These are phyloP conservation scores for Arthrobotrys conoides DNA, from an alignment of 2,329 filamentous ascomycete genomes.

Conservation along the genomic window DNA sequence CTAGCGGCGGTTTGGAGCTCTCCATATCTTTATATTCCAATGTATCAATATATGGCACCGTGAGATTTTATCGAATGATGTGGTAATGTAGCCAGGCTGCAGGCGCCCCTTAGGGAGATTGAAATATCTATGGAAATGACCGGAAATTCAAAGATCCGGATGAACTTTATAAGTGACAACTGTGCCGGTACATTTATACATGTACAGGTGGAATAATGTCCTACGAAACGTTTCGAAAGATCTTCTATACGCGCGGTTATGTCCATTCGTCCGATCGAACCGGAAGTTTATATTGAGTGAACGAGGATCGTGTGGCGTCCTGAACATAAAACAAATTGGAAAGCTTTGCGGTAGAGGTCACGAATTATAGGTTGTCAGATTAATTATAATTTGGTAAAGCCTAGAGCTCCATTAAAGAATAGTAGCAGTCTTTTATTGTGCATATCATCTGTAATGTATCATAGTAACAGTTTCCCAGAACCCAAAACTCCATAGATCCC, in stretches of 20 bases:
- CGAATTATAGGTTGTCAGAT: not conserved
- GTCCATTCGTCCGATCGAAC: not conserved
- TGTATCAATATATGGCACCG: too few relatives aligned
- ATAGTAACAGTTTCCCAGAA: not conserved
- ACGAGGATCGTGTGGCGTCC: not conserved
- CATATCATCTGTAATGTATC: slow-evolving; percentile 1
- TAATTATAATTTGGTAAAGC: not conserved
- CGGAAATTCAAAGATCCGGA: too few relatives aligned
- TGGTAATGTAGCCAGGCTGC: too few relatives aligned
- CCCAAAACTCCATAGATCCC: slow-evolving; percentile 17
- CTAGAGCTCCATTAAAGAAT: not conserved
- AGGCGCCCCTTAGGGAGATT: too few relatives aligned
- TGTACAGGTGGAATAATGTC: too few relatives aligned
- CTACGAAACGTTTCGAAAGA: too few relatives aligned
- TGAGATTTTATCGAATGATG: too few relatives aligned
- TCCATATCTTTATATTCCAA: too few relatives aligned
- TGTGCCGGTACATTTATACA: not conserved
- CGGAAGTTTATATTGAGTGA: not conserved
- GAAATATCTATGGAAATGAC: too few relatives aligned
- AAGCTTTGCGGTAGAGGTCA: not conserved
- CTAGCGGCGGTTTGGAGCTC: too few relatives aligned
- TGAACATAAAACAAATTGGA: not conserved
- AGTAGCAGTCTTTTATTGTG: not conserved
- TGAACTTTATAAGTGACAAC: not conserved
- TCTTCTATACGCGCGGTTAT: too few relatives aligned